Conservation (phyloP, 768 basidiomycete genomes). For the Podaxis pistillaris region DNA sequence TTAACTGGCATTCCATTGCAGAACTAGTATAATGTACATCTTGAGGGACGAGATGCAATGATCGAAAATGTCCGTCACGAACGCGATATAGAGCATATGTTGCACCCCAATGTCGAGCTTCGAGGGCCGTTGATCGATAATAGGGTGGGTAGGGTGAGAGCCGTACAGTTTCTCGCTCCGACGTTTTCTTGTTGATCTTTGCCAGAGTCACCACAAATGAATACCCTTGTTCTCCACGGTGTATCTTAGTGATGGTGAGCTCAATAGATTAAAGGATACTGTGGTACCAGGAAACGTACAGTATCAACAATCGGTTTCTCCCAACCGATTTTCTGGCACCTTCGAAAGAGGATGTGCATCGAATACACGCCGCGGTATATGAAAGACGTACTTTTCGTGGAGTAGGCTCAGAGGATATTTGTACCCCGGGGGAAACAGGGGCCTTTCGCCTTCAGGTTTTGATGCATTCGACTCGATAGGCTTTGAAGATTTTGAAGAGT, state of each 20-base stretch:
- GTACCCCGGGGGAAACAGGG: constrained; percentile 79
- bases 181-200: constrained; percentile 67
- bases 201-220: constrained; percentile 70
- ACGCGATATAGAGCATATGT: constrained; percentile 87
- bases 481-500: constrained; percentile 60
- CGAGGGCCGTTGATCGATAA: constrained; percentile 60
- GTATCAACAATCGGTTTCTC: constrained; percentile 80
- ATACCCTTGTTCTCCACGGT: constrained; percentile 44
- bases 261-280: constrained; percentile 2
- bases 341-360: constrained; percentile 24
- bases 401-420: constrained; percentile 82
- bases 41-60: constrained; percentile 22
- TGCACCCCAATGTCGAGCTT: constrained; percentile 91
- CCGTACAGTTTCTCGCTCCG: constrained; percentile 64
- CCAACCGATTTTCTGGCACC: constrained; percentile 90
- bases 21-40: constrained; percentile 45
- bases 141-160: constrained; percentile 76
- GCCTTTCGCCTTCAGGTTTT: constrained; percentile 27
- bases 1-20: constrained; percentile 75
- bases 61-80: constrained; percentile 33
- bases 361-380: neutral
- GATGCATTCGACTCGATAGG: constrained; percentile 32
- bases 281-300: constrained; percentile 39
- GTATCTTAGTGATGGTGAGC: constrained; percentile 34
- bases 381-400: constrained; percentile 60